A percentile compares a stretch with the other conserved stretches of the same genome.
phyloP scores from a whole-genome alignment of 2,329 filamentous ascomycete species.

The Celoporthe dispersa region DNA sequence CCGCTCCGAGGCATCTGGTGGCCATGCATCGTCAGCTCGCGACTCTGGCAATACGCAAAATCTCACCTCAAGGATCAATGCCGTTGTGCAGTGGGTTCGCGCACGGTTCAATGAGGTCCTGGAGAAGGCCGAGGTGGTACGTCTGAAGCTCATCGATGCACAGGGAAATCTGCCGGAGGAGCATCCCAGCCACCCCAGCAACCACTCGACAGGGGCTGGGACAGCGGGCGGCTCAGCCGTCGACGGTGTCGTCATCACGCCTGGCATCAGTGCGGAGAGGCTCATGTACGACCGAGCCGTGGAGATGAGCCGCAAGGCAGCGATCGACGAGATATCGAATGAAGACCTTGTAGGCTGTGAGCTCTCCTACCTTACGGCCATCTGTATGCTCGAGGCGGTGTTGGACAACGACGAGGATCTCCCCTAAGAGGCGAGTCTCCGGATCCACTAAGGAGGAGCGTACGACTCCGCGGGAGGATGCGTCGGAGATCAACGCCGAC shows the following conservation, averaged over 20 bases:
- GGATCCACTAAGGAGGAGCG: constrained; percentile 48
- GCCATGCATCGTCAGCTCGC: constrained; percentile 42
- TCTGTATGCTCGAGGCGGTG: constrained; percentile 93
- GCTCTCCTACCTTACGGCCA: constrained; percentile 89
- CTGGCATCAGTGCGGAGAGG: constrained; percentile 92
- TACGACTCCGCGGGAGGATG: constrained; percentile 47
- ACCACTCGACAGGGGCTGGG: constrained; percentile 66
- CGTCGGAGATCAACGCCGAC: constrained; percentile 64
- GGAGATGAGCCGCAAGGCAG: constrained; percentile 94
- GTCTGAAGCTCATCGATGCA: constrained; percentile 81
- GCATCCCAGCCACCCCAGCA: constrained; percentile 84
- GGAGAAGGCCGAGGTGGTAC: constrained; percentile 95
- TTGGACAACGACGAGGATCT: constrained; percentile 77
- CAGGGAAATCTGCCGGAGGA: constrained; percentile 83
- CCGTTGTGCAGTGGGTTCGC: constrained; percentile 94
- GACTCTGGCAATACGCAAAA: constrained; percentile 52
- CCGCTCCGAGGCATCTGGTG: constrained; percentile 54
- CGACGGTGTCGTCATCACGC: constrained; percentile 82
- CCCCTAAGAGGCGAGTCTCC: constrained; percentile 43
- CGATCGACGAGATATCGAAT: constrained; percentile 93
- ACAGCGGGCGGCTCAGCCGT: constrained; percentile 65
- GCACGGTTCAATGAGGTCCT: constrained; percentile 94
- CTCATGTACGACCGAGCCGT: constrained; percentile 97
- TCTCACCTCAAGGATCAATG: constrained; percentile 77
- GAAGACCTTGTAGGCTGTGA: constrained; percentile 88